A percentile compares a stretch with the other conserved stretches of the same genome.
Evolutionary conservation across 306 rosid species (phyloP).

Genomic region (Pachyrhizus erosus): DNA sequence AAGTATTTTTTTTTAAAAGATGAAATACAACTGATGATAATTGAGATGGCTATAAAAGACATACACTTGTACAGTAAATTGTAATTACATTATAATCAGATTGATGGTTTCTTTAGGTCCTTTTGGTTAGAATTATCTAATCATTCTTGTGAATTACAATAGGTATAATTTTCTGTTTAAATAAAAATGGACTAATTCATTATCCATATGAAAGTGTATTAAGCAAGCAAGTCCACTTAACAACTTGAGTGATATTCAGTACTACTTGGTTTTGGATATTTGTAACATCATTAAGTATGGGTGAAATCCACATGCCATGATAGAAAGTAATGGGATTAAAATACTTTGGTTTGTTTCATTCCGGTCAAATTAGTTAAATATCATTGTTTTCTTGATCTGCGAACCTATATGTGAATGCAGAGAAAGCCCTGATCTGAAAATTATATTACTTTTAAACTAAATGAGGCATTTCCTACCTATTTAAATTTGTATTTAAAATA

Average conservation of each 20-base stretch:
- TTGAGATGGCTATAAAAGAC: background rate
- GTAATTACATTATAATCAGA: background rate
- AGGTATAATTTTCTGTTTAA: no score
- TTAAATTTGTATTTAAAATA: background rate
- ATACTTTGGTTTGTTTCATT: background rate
- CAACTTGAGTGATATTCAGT: background rate
- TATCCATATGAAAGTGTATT: background rate
- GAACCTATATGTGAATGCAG: background rate
- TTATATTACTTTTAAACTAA: background rate
- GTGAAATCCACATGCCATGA: background rate
- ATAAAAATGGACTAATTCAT: background rate
- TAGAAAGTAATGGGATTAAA: background rate
- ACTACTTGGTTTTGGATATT: background rate
- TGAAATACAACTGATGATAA: background rate
- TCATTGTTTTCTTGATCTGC: background rate
- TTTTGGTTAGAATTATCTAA: no score
- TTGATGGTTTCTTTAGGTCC: background rate
- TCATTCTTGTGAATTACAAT: no score
- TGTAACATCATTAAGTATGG: background rate
- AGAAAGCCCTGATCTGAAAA: background rate
- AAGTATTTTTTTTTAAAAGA: background rate
- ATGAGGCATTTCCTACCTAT: background rate
- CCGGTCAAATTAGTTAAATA: background rate
- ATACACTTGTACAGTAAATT: no score
- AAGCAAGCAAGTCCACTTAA: background rate